Percentiles rank a stretch among this genome's conserved stretches.
Evolutionary conservation across 108 stramenopile genomes (phyloP).

Genomic region (Phaeodactylum tricornutum): DNA sequence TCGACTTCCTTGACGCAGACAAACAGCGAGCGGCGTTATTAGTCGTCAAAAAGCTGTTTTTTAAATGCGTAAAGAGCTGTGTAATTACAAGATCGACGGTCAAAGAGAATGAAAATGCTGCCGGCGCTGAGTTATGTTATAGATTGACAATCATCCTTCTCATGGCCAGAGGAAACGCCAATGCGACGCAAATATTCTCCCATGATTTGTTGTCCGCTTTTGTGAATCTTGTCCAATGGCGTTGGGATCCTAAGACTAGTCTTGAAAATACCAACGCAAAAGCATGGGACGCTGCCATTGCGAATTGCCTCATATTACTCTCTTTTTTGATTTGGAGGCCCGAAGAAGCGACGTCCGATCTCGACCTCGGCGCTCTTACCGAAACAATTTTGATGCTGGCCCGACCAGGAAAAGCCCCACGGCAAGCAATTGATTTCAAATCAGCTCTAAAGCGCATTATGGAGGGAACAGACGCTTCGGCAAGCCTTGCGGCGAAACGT

Average conservation of each 20-base stretch:
- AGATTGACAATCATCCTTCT: constrained; percentile 33
- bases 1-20: constrained; percentile 17
- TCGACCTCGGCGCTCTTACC: not conserved
- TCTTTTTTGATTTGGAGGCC: constrained; percentile 17
- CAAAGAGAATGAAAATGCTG: constrained; percentile 4
- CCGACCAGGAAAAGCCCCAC: constrained; percentile 43
- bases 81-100: constrained; percentile 17
- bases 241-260: constrained; percentile 33
- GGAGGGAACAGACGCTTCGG: constrained; percentile 1
- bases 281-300: constrained; percentile 50
- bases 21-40: constrained; percentile 16
- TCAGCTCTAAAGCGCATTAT: constrained; percentile 15
- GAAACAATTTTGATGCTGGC: constrained; percentile 40
- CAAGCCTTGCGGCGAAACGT: constrained; percentile 6
- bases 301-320: constrained; percentile 39
- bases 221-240: constrained; percentile 28
- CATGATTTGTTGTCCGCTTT: constrained; percentile 12
- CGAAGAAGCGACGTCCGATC: not conserved
- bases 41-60: constrained; percentile 16
- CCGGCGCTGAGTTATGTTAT: constrained; percentile 40
- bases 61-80: constrained; percentile 21
- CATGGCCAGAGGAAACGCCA: constrained; percentile 24
- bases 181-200: constrained; percentile 11
- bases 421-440: constrained; percentile 32
- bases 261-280: constrained; percentile 15